Conservation (phyloP, 257 asterid species). For the Nicotiana otophora region DNA sequence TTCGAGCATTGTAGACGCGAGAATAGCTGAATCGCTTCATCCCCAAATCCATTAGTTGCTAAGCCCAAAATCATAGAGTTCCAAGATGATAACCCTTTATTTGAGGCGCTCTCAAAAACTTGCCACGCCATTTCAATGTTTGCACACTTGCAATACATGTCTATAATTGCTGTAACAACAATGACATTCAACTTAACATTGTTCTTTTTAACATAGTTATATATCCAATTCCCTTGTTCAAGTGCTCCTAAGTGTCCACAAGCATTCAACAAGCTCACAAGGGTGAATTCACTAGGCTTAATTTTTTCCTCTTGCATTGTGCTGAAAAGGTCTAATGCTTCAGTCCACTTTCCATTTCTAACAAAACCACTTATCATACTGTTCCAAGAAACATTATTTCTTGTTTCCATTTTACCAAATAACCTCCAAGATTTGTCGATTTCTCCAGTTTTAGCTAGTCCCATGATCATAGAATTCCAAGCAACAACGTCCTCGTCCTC, state of each 20-base stretch:
- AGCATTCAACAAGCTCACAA: constrained; percentile 65
- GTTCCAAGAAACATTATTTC: constrained; percentile 67
- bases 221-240: constrained; percentile 71
- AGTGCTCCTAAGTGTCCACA: constrained; percentile 57
- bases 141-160: constrained; percentile 74
- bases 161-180: constrained; percentile 47
- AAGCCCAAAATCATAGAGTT: constrained; percentile 69
- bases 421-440: constrained; percentile 54
- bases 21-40: constrained; percentile 42
- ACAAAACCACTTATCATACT: constrained; percentile 66
- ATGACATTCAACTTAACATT: constrained; percentile 37
- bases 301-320: constrained; percentile 37
- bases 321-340: constrained; percentile 47
- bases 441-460: constrained; percentile 54
- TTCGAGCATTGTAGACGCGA: constrained; percentile 30
- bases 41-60: constrained; percentile 50
- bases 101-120: constrained; percentile 26
- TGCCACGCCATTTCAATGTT: constrained; percentile 26
- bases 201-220: constrained; percentile 36
- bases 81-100: constrained; percentile 58
- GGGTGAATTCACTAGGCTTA: constrained; percentile 44
- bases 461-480: constrained; percentile 72
- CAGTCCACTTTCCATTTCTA: constrained; percentile 56
- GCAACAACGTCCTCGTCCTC: constrained; percentile 44
- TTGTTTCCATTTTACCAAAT: constrained; percentile 37